A percentile compares a stretch with the other conserved stretches of the same genome.
Evolutionary conservation across 352 stramenopile species (phyloP).

Genomic region (Phytopythium kandeliae): DNA sequence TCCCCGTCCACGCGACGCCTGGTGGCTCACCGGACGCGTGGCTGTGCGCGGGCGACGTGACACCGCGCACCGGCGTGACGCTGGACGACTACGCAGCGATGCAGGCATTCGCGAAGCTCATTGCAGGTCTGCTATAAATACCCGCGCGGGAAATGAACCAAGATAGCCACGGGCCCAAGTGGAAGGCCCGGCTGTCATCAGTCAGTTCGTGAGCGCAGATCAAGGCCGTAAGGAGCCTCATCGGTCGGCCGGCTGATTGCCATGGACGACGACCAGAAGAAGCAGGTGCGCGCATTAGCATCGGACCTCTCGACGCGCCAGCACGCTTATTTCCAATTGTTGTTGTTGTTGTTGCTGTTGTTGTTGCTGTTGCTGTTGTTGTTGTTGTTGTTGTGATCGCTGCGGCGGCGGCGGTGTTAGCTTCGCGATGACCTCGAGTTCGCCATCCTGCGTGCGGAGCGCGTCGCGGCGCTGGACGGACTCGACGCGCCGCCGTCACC

Average conservation of each 20-base stretch:
- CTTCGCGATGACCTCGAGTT: constrained; percentile 69
- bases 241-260: too few relatives aligned
- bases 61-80: constrained; percentile 24
- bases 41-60: constrained; percentile 33
- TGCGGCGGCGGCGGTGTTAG: too few relatives aligned
- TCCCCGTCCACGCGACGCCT: constrained; percentile 24
- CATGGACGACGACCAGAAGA: constrained; percentile 59
- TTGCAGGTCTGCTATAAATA: constrained; percentile 39
- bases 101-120: constrained; percentile 47
- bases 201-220: neutral
- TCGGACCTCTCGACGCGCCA: too few relatives aligned
- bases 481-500: constrained; percentile 28
- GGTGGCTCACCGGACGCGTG: constrained; percentile 20
- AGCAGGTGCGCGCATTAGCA: constrained; percentile 23
- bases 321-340: too few relatives aligned
- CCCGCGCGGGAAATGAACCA: constrained; percentile 11
- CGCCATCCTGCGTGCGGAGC: constrained; percentile 60
- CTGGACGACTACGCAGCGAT: constrained; percentile 38
- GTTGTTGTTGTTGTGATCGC: too few relatives aligned
- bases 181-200: too few relatives aligned
- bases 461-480: constrained; percentile 35
- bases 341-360: too few relatives aligned
- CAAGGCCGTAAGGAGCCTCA: too few relatives aligned
- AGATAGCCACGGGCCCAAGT: constrained; percentile 6
- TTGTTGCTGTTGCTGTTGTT: too few relatives aligned